Conservation (phyloP, 2,329 filamentous ascomycete species). For the Paecilomyces formosus region DNA sequence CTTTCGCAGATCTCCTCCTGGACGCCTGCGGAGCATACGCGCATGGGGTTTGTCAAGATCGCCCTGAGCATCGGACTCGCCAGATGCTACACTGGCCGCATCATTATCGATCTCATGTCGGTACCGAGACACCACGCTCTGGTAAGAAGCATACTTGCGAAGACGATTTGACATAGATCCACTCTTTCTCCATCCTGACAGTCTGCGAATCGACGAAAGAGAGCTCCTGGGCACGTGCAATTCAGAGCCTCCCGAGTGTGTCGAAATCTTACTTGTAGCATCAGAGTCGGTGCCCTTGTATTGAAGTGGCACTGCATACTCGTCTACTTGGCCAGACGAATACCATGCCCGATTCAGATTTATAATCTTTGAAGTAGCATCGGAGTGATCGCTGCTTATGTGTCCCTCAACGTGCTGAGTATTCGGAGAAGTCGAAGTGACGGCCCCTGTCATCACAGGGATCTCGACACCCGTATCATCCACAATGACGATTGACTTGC, state of each 20-base stretch:
- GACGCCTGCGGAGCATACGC: slow-evolving; percentile 61
- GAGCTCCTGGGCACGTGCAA: slow-evolving; percentile 16
- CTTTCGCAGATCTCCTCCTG: slow-evolving; percentile 67
- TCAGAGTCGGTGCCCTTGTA: slow-evolving; percentile 16
- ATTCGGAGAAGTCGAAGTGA: slow-evolving; percentile 8
- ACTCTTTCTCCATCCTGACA: slow-evolving; percentile 14
- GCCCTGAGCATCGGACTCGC: slow-evolving; percentile 11
- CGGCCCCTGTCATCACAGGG: slow-evolving; percentile 33
- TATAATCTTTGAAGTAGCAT: background rate
- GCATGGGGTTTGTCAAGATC: slow-evolving; percentile 17
- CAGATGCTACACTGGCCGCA: slow-evolving; percentile 8
- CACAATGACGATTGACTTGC: slow-evolving; percentile 83
- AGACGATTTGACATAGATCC: slow-evolving; percentile 27
- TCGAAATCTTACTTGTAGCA: slow-evolving; percentile 4
- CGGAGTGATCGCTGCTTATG: slow-evolving; percentile 6
- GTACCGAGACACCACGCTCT: slow-evolving; percentile 32
- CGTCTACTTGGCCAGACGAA: slow-evolving; percentile 9
- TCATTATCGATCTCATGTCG: slow-evolving; percentile 19
- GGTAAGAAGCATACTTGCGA: slow-evolving; percentile 39
- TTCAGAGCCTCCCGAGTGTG: slow-evolving; percentile 10
- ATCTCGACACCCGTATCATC: slow-evolving; percentile 50
- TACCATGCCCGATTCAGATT: background rate
- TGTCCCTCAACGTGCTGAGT: slow-evolving; percentile 1
- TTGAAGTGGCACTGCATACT: slow-evolving; percentile 20
- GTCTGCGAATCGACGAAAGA: slow-evolving; percentile 18